phyloP scores from a whole-genome alignment of 2,329 filamentous ascomycete species.

The Botrytis fabae region DNA sequence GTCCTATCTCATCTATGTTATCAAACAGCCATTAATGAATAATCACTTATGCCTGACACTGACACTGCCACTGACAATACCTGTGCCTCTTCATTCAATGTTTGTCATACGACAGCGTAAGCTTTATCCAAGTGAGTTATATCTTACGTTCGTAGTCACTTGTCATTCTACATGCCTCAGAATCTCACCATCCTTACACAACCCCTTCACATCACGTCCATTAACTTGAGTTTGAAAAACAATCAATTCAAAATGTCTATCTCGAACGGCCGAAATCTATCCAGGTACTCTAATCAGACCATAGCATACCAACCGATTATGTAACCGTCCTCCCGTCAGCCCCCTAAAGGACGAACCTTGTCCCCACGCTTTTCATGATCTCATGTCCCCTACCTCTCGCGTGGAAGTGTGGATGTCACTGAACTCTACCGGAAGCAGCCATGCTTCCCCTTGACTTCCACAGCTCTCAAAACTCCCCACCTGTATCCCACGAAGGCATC shows the following conservation, averaged over 20 bases:
- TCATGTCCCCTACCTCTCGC: constrained; percentile 21
- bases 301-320: constrained; percentile 14
- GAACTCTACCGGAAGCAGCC: constrained; percentile 18
- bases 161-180: not conserved
- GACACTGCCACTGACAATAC: not conserved
- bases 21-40: constrained; percentile 4
- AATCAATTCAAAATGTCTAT: not conserved
- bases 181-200: constrained; percentile 7
- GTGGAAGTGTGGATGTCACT: constrained; percentile 22
- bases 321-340: constrained; percentile 19
- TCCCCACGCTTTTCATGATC: constrained; percentile 17
- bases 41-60: constrained; percentile 1
- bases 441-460: constrained; percentile 22
- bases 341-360: constrained; percentile 19
- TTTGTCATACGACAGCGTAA: constrained; percentile 20
- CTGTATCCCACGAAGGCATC: constrained; percentile 13
- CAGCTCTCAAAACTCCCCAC: constrained; percentile 8
- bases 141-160: constrained; percentile 11
- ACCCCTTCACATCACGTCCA: not conserved
- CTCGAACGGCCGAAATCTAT: not conserved
- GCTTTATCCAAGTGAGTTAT: not conserved
- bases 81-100: not conserved
- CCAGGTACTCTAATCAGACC: not conserved
- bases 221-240: not conserved
- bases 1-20: constrained; percentile 20